Base-by-base conservation (phyloP, 2,329 filamentous ascomycete genomes). In the Nemania sp. region DNA sequence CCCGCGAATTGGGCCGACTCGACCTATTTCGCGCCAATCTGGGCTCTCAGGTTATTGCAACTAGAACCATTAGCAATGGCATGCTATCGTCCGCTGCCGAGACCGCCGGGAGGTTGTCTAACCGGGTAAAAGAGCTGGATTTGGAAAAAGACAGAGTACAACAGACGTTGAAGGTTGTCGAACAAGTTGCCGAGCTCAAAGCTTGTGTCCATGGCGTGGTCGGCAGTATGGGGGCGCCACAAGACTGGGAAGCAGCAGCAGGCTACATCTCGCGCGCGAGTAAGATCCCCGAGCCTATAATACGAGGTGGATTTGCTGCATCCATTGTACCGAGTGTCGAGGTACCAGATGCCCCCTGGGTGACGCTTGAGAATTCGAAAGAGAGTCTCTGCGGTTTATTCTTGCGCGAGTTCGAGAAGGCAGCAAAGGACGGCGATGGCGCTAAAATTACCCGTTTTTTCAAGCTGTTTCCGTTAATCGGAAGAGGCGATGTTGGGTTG, bases 171-270 rank as follows among this genome's bases (percentile, higher is more conserved):
- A 88, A 91, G 8, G 94, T 98, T 2, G 96, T 98, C 11, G 95
- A 98, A 80, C 94, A 98, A 82, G 95, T 99, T 15, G 92, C 93
- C 5, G 96, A 99, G 84, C 90, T 99, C 72, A 98, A 98, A 82
- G 93, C 96, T 8, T 99, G 96, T 78, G 93, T 98, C 41, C 89
- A 98, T 68, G 96, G 96, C 51, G 94, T 98, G 11, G 90, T 95
- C 27, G 96, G 94, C 20, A 97, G 93, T 67, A 99, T 99, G 96
- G 96, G 95, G 38, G 95, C 94, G 4, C 93, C 96, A 49, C 96
- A 99, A 80, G 96, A 99, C 82, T 99, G 96, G 96, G 96, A 99
- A 80, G 96, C 93, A 2, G 96, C 96, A 3, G 96, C 96, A 1
- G 92, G 88, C 54, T 98, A 98, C 79, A 87, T 99, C 66, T 89